phyloP scores from a whole-genome alignment of 768 basidiomycete species.

The Mycena maculata region DNA sequence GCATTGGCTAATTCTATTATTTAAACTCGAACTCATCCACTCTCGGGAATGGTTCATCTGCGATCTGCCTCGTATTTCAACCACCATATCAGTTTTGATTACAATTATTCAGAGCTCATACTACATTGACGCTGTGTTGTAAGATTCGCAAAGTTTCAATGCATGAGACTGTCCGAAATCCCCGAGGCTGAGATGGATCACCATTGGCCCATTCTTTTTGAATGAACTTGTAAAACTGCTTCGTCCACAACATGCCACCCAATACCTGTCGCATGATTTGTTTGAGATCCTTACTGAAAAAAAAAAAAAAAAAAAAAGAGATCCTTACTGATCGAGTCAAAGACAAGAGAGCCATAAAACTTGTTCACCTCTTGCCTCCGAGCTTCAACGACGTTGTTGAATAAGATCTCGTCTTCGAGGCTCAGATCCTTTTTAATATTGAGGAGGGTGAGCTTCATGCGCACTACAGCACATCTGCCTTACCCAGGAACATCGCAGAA shows the following conservation, averaged over 20 bases:
- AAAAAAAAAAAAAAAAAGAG: too few species aligned
- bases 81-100: too few species aligned
- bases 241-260: slow-evolving; percentile 98
- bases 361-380: slow-evolving; percentile 94
- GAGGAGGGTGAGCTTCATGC: slow-evolving; percentile 89
- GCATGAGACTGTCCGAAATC: too few species aligned
- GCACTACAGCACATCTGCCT: slow-evolving; percentile 95
- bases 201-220: slow-evolving; percentile 97
- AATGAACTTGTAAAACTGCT: slow-evolving; percentile 96
- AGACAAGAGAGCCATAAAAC: slow-evolving; percentile 86
- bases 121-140: too few species aligned
- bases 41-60: too few species aligned
- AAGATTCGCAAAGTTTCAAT: too few species aligned
- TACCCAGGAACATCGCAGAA: slow-evolving; percentile 89
- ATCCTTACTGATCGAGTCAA: slow-evolving; percentile 90
- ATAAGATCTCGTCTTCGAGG: slow-evolving; percentile 87
- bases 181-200: slow-evolving; percentile 94
- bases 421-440: slow-evolving; percentile 80
- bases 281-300: slow-evolving; percentile 89
- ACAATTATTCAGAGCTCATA: too few species aligned
- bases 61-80: too few species aligned
- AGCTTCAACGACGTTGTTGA: slow-evolving; percentile 92
- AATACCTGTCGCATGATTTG: slow-evolving; percentile 98
- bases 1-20: too few species aligned
- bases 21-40: too few species aligned